Conservation (phyloP, 1,284 basidiomycete species). For the Sanghuangporus sanghuang region DNA sequence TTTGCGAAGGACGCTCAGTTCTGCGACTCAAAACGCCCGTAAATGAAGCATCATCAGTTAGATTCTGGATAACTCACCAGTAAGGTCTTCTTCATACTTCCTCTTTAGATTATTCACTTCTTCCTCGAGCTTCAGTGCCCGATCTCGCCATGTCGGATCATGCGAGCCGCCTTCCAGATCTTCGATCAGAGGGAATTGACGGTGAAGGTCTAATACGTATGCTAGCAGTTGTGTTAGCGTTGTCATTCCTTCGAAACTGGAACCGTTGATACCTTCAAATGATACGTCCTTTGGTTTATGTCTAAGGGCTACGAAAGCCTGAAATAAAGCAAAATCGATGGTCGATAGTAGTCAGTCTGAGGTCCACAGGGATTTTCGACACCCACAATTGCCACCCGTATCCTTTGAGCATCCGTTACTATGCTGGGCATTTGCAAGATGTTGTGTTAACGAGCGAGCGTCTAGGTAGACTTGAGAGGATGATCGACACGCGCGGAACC, state of each 20-base stretch:
- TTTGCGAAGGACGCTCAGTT: neutral
- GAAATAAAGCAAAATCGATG: neutral
- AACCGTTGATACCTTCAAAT: neutral
- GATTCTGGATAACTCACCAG: neutral
- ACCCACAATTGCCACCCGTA: neutral
- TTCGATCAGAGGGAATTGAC: neutral
- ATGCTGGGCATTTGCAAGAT: neutral
- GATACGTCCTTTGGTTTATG: conserved; percentile 7
- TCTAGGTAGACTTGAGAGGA: neutral
- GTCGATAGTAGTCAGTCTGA: neutral
- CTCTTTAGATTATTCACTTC: conserved; percentile 12
- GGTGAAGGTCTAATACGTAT: conserved; percentile 10
- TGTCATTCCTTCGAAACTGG: neutral
- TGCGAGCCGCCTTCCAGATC: neutral
- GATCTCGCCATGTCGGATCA: conserved; percentile 7
- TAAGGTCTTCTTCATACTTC: conserved; percentile 4
- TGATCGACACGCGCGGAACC: neutral
- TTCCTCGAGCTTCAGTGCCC: conserved; percentile 8
- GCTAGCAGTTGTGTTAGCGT: neutral
- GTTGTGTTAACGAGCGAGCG: neutral
- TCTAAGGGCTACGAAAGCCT: conserved; percentile 9
- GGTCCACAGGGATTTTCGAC: neutral
- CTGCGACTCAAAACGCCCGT: neutral
- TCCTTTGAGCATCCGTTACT: neutral
- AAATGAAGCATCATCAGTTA: neutral